A percentile compares a stretch with the other conserved stretches of the same genome.
Conservation (phyloP, 495 filamentous ascomycete genomes). For the Penicillium waksmanii region DNA sequence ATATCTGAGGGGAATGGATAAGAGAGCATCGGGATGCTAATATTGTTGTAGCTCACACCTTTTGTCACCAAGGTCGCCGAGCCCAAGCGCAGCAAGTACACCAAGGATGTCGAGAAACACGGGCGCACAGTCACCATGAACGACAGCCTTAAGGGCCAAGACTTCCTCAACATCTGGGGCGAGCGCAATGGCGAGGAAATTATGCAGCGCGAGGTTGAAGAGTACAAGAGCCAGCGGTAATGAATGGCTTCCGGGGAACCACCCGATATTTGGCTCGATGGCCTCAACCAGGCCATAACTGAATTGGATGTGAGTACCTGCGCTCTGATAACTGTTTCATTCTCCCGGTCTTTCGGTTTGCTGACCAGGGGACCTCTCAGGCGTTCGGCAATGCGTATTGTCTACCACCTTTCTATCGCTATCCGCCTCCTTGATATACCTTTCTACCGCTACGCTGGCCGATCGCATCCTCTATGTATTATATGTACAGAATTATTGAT, state of each 20-base stretch:
- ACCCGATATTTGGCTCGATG: background rate
- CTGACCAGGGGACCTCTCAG: slow-evolving; percentile 1
- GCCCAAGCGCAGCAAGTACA: slow-evolving; percentile 43
- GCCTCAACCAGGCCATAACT: background rate
- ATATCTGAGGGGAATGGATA: no score
- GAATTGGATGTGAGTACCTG: slow-evolving; percentile 1
- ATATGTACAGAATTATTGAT: slow-evolving; percentile 33
- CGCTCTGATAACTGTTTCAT: background rate
- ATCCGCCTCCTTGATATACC: slow-evolving; percentile 13
- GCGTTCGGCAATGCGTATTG: background rate
- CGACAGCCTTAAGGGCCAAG: slow-evolving; percentile 38
- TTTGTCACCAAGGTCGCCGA: slow-evolving; percentile 74
- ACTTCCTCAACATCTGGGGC: slow-evolving; percentile 47
- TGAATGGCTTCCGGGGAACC: background rate
- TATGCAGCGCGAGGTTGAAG: slow-evolving; percentile 30
- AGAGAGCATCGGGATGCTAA: slow-evolving; percentile 19
- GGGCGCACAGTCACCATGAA: slow-evolving; percentile 30
- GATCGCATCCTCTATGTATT: slow-evolving; percentile 29
- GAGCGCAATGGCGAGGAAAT: slow-evolving; percentile 41
- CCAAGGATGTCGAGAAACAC: slow-evolving; percentile 35
- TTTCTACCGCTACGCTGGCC: slow-evolving; percentile 27
- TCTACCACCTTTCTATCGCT: slow-evolving; percentile 1
- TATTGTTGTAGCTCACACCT: slow-evolving; percentile 70
- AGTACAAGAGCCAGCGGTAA: slow-evolving; percentile 18
- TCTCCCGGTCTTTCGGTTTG: background rate